Evolutionary conservation across 805 yeast genomes (phyloP).

Genomic region (Wickerhamomyces kurtzmanii): DNA sequence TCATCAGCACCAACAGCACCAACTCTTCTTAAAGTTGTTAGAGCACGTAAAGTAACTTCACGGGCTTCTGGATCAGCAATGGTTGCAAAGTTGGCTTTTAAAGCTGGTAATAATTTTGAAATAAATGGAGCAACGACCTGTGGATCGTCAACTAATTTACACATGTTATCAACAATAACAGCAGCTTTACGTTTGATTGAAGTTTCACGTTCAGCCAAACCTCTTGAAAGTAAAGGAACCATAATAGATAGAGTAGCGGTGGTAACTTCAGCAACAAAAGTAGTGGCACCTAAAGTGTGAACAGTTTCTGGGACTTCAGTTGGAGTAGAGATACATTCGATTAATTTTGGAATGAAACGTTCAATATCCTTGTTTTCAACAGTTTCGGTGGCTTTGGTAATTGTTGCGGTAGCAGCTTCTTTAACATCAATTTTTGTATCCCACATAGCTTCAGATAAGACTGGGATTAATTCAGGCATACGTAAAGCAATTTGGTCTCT

Average conservation of each 20-base stretch:
- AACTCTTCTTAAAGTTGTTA: conserved; percentile 96
- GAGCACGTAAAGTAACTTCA: conserved; percentile 94
- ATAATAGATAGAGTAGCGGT: conserved; percentile 98
- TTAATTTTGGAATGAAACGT: conserved; percentile 96
- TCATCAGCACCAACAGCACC: conserved; percentile 93
- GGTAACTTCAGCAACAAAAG: conserved; percentile 99
- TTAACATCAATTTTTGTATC: conserved; percentile 98
- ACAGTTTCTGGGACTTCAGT: conserved; percentile 98
- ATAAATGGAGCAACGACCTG: conserved; percentile 99
- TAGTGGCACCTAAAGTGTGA: conserved; percentile 98
- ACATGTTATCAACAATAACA: conserved; percentile 99
- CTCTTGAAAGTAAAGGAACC: conserved; percentile 98
- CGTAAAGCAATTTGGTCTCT: conserved; percentile 94
- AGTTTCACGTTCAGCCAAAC: conserved; percentile 99
- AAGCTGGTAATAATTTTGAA: conserved; percentile 90
- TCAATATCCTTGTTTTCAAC: conserved; percentile 99
- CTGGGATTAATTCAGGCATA: conserved; percentile 99
- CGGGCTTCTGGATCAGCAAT: conserved; percentile 99
- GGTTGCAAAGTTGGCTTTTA: conserved; percentile 87
- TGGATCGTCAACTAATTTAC: conserved; percentile 99
- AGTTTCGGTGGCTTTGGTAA: conserved; percentile 94
- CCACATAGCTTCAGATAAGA: conserved; percentile 99
- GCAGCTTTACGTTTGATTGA: conserved; percentile 99
- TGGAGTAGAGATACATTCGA: conserved; percentile 95
- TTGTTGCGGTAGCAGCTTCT: conserved; percentile 91